Evolutionary conservation across 2,329 filamentous ascomycete species (phyloP), one percentile per base, ranked within the genome.

Genomic region (Pseudopyricularia javanii): DNA sequence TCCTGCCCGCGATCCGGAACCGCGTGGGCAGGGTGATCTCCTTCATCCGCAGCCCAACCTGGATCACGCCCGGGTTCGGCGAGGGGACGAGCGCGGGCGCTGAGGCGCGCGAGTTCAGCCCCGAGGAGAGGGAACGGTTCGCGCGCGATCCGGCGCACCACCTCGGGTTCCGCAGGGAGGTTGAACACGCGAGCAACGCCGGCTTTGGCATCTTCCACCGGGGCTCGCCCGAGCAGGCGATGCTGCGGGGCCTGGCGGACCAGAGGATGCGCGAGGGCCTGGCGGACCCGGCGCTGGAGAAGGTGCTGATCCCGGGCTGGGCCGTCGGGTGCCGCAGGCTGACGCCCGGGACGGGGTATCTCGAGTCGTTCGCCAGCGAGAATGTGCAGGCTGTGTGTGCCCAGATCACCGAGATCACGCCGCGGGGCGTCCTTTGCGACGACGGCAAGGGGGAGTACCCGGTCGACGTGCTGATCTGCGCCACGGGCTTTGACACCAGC

Each of bases 301-400:
- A 3, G 64, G 66, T 1, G 63, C 68, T 79, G 12, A 66, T 68
- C 33, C 70, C 70, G 12, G 62, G 62, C 40, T 77, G 71, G 64
- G 64, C 66, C 3, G 68, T 70, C 5, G 74, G 74, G 12, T 72
- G 64, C 60, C 65, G 64, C 51, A 67, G 68, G 0, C 65, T 71
- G 35, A 68, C 70, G 0, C 71, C 71, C 1, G 71, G 70, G 1
- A 64, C 68, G 48, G 68, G 70, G 6, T 72, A 70, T 58, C 61
- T 72, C 35, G 69, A 72, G 53, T 65, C 67, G 9, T 61, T 76
- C 37, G 63, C 63, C 3, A 56, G 69, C 51, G 62, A 66, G 11
- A 76, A 79, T 48, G 71, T 76, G 4, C 59, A 65, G n/a, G 66
- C 67, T 7, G 65, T 74, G n/a, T 45, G 40, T 14, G 40, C 40